Evolutionary conservation across 2,329 filamentous ascomycete genomes (phyloP).

Genomic region (Ceratocystis papillata): DNA sequence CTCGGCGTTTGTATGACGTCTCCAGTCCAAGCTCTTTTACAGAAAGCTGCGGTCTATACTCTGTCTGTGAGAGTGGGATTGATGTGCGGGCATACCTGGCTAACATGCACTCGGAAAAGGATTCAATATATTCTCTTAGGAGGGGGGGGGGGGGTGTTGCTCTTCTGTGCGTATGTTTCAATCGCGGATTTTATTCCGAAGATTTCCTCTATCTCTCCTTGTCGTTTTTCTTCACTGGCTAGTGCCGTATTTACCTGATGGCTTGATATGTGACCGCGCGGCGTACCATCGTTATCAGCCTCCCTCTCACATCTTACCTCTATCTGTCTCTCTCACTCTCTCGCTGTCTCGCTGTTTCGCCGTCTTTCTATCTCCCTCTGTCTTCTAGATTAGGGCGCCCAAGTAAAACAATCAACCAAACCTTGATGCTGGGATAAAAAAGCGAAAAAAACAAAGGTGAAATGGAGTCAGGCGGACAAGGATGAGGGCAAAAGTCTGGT

Average conservation of each 20-base stretch:
- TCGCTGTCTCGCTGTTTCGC: too few relatives aligned
- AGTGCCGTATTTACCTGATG: not conserved
- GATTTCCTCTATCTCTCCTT: not conserved
- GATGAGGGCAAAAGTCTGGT: too few relatives aligned
- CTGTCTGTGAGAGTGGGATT: not conserved
- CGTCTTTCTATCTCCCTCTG: too few relatives aligned
- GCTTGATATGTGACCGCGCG: conserved; percentile 8
- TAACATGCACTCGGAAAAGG: not conserved
- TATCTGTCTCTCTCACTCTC: not conserved
- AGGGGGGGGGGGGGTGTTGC: too few relatives aligned
- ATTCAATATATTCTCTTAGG: conserved; percentile 11
- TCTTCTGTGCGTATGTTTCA: not conserved
- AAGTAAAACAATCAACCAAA: too few relatives aligned
- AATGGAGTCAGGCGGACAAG: too few relatives aligned
- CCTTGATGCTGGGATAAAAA: too few relatives aligned
- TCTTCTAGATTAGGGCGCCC: too few relatives aligned
- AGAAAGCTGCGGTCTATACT: not conserved
- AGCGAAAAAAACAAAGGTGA: too few relatives aligned
- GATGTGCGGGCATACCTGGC: not conserved
- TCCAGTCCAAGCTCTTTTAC: not conserved
- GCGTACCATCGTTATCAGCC: not conserved
- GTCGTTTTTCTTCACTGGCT: conserved; percentile 4
- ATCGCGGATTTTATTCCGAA: conserved; percentile 9
- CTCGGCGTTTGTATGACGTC: conserved; percentile 12
- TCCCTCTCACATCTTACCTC: not conserved